phyloP scores from a whole-genome alignment of 192 early-diverging fungal genomes.

The Linnemannia exigua region DNA sequence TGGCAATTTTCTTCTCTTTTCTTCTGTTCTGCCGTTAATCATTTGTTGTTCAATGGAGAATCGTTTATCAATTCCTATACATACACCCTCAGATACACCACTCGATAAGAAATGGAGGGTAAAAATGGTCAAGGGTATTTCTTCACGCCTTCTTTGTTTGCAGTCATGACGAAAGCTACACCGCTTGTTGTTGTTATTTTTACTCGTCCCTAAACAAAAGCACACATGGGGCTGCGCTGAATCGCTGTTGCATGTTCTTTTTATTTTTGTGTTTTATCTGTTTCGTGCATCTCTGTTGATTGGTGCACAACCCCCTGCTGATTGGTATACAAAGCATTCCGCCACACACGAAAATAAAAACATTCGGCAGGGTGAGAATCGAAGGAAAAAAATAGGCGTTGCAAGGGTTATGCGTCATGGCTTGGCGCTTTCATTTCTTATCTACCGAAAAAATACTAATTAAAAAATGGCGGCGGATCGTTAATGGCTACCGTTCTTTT shows the following conservation, averaged over 20 bases:
- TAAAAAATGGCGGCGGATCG: not conserved
- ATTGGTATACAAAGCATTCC: not conserved
- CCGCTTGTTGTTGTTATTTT: not conserved
- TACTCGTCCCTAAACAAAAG: not conserved
- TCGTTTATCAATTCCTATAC: not conserved
- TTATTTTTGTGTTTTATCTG: not conserved
- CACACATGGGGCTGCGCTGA: conserved; percentile 1
- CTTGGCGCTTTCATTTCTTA: not conserved
- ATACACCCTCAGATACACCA: too few relatives aligned
- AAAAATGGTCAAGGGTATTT: not conserved
- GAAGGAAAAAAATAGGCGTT: not conserved
- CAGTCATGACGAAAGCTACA: not conserved
- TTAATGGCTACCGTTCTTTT: not conserved
- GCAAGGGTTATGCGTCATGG: not conserved
- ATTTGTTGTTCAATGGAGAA: not conserved
- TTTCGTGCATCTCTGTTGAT: not conserved
- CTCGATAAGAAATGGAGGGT: not conserved
- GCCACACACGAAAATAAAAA: not conserved
- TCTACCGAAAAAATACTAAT: not conserved
- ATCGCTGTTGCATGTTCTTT: not conserved
- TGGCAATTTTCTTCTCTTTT: not conserved
- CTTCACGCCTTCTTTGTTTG: not conserved
- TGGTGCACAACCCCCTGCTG: not conserved
- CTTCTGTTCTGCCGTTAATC: not conserved
- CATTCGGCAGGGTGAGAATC: not conserved